These are phyloP conservation scores for Circinella umbellata DNA, from an alignment of 371 early-diverging fungal species.

Conservation along the genomic window DNA sequence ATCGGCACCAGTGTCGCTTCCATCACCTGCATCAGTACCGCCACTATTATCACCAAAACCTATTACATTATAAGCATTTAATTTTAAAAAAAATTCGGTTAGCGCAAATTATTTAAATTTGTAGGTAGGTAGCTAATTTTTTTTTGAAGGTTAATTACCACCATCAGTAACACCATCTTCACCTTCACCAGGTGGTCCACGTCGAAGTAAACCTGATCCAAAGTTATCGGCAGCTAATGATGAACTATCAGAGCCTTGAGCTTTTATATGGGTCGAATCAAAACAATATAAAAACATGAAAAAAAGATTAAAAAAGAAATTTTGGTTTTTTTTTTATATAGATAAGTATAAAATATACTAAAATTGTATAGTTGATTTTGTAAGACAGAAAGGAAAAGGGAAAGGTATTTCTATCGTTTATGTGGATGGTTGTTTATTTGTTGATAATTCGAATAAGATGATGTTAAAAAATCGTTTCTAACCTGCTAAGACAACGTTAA, in stretches of 20 bases:
- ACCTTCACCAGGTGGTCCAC: not conserved
- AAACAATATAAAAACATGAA: not conserved
- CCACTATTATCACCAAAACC: not conserved
- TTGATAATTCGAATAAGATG: not conserved
- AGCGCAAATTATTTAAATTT: too few species aligned
- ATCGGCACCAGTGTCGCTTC: not conserved
- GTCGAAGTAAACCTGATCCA: conserved; percentile 1
- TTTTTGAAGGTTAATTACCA: not conserved
- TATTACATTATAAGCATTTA: too few species aligned
- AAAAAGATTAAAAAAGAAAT: too few species aligned
- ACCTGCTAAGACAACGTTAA: not conserved
- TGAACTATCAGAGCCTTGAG: not conserved
- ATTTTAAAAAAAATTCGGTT: not conserved
- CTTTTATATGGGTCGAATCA: not conserved
- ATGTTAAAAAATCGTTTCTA: not conserved
- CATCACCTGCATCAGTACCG: not conserved
- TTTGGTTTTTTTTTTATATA: too few species aligned
- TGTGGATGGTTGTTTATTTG: too few species aligned
- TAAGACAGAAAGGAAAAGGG: too few species aligned
- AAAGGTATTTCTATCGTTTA: not conserved
- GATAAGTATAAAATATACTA: too few species aligned
- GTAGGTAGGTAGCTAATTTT: too few species aligned
- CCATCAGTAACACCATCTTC: not conserved
- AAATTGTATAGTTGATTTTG: too few species aligned
- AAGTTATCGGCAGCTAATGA: not conserved